Evolutionary conservation across 176 grass and related monocot species (phyloP), one percentile per base, ranked within the genome.

Genomic region (Metroxylon sagu): DNA sequence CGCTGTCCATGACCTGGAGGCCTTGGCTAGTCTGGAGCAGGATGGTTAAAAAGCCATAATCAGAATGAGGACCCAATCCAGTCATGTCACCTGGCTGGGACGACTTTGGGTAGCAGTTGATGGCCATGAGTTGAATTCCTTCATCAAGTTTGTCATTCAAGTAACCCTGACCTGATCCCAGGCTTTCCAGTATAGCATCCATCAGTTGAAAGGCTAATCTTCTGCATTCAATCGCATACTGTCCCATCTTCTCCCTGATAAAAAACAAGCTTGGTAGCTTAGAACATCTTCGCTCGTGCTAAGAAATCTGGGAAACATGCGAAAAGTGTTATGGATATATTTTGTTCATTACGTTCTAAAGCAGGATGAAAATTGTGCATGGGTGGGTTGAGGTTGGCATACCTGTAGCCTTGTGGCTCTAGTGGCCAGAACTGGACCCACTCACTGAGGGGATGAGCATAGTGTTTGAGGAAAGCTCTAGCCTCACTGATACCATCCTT

Each of bases 1-100:
- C 39, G 12, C 54, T 60, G 21, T 69, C 83, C 54, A 78, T 74
- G 66, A 87, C 79, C 56, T 96, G 74, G 6, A 96, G 80, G 25
- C 86, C 91, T 1, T 69, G 69, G 4, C 77, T 82, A 57, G 51
- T 77, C 70, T 90, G 80, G 21, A 87, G 25, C 27, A 96, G 70
- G 19, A 96, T 80, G 25, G 83, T 90, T 55, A 96, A 76, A 73
- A 84, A 82, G 19, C 86, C 91, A 1, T 77, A 85, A 27, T 96
- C 91, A 1, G 91, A 74, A 48, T 90, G 86, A 17, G 83, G 59
- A 18, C 74, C 75, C 65, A 96, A 23, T 28, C 80, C 83, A 14
- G 87, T n/a, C 53, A 54, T 62, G 25, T 60, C 71, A 26, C 48
- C 70, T 16, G 59, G 28, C 49, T 75, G 61, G 12, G 61, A 76